Conservation (phyloP, 129 eudicot genomes). For the Lactuca saligna region DNA sequence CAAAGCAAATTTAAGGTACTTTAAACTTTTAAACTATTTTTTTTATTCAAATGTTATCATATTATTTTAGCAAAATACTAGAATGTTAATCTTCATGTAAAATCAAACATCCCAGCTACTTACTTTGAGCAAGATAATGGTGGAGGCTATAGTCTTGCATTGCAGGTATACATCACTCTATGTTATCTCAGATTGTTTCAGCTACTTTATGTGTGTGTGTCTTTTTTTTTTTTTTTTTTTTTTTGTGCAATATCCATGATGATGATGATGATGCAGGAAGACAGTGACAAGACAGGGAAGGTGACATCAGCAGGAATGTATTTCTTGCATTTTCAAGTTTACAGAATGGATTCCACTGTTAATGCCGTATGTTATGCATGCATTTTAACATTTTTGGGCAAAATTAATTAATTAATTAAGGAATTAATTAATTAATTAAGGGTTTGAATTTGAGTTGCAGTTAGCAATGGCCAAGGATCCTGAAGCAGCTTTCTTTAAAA, state of each 20-base stretch:
- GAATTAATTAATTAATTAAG: too few relatives aligned
- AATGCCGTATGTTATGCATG: conserved; percentile 94
- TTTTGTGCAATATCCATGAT: too few relatives aligned
- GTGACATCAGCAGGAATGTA: conserved; percentile 98
- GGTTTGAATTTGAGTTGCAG: conserved; percentile 39
- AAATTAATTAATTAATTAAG: too few relatives aligned
- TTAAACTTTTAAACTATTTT: not conserved
- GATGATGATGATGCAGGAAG: conserved; percentile 76
- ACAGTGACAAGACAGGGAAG: conserved; percentile 93
- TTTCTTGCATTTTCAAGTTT: conserved; percentile 96
- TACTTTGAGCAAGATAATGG: conserved; percentile 89
- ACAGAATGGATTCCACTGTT: conserved; percentile 93
- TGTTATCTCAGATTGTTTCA: not conserved
- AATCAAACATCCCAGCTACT: conserved; percentile 60
- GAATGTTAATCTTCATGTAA: conserved; percentile 7
- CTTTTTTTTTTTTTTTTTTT: too few relatives aligned
- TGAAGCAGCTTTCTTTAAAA: conserved; percentile 99
- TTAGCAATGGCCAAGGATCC: conserved; percentile 98
- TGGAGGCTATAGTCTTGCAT: conserved; percentile 89
- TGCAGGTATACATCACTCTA: conserved; percentile 70
- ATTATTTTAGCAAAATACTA: not conserved
- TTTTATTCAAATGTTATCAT: not conserved
- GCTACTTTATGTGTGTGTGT: too few relatives aligned
- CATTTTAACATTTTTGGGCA: too few relatives aligned
- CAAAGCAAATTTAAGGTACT: conserved; percentile 99